Base-by-base conservation (phyloP, 768 basidiomycete species). In the Boletus sp. region DNA sequence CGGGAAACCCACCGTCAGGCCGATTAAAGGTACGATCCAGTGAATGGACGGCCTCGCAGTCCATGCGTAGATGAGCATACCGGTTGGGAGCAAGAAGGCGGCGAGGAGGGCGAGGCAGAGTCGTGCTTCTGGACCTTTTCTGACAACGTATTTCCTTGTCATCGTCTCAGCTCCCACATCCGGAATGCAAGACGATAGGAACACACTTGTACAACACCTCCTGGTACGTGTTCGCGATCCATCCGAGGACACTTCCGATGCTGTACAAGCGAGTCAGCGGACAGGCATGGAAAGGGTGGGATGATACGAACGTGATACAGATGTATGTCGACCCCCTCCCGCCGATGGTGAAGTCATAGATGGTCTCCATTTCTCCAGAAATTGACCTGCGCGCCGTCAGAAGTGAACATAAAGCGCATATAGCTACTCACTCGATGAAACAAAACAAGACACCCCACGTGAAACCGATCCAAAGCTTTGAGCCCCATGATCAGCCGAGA, bases 1-100 rank as follows among this genome's bases (percentile, higher is more conserved):
- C 32, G 11, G n/a, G 6, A 35, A 9, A 56, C 62, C 49, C 48
- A 50, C 67, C 27, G 68, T 71, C 39, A 69, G 50, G 10, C 68
- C 68, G n/a, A 57, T 50, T 10, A 69, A 46, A 21, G 68, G 70
- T 13, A 51, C 81, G 37, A 85, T 80, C 88, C 88, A 90, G 51
- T 76, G 79, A 3, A 88, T 74, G 14, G 58, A 61, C 0, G 77
- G 52, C 55, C 74, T 80, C 13, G 83, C 79, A 4, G 84, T 82
- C 83, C 86, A 89, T 0, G 84, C 87, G 59, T 84, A 91, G 29
- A 89, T 81, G 69, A 88, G 80, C 79, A 87, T 83, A n/a, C 79
- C 80, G 0, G 68, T 56, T 0, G 86, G 85, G 43, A 85, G 72
- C 13, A 83, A 60, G 39, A 85, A 40, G 0, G 76, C 79, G 0